Percentiles rank a stretch among this genome's conserved stretches.
These are phyloP conservation scores for Hygrophorus russula DNA, from an alignment of 768 basidiomycete genomes.

Conservation along the genomic window DNA sequence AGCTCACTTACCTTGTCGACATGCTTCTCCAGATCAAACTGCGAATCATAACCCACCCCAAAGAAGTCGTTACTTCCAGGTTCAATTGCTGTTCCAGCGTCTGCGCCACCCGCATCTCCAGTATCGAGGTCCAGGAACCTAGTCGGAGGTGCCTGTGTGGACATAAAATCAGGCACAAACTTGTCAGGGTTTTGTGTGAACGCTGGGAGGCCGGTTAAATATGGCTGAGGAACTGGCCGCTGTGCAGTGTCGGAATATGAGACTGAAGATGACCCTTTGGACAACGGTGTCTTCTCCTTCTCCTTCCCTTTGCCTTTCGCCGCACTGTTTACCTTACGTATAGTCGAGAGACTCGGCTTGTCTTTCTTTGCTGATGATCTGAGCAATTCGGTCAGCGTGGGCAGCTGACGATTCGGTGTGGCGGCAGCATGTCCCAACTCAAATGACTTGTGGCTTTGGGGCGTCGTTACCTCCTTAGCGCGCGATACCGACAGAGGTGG, in stretches of 20 bases:
- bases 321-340: constrained; percentile 11
- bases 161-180: constrained; percentile 1
- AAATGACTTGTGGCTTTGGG: too few relatives aligned
- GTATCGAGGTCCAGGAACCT: constrained; percentile 21
- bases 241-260: too few relatives aligned
- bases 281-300: constrained; percentile 11
- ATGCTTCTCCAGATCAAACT: constrained; percentile 45
- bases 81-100: constrained; percentile 7
- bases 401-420: constrained; percentile 17
- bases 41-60: constrained; percentile 42
- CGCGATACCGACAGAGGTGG: constrained; percentile 11
- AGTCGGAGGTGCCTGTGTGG: not conserved
- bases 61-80: constrained; percentile 11
- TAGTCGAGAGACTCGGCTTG: constrained; percentile 8
- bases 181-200: not conserved
- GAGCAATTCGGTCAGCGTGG: constrained; percentile 31
- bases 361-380: constrained; percentile 27
- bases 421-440: constrained; percentile 16
- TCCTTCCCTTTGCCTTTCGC: not conserved
- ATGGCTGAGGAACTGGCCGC: too few relatives aligned
- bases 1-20: constrained; percentile 42
- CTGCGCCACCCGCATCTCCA: not conserved
- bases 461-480: constrained; percentile 14
- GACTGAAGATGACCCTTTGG: constrained; percentile 19
- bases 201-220: too few relatives aligned